phyloP scores from a whole-genome alignment of 176 grass and related monocot genomes.

The Miscanthus lutarioriparius region DNA sequence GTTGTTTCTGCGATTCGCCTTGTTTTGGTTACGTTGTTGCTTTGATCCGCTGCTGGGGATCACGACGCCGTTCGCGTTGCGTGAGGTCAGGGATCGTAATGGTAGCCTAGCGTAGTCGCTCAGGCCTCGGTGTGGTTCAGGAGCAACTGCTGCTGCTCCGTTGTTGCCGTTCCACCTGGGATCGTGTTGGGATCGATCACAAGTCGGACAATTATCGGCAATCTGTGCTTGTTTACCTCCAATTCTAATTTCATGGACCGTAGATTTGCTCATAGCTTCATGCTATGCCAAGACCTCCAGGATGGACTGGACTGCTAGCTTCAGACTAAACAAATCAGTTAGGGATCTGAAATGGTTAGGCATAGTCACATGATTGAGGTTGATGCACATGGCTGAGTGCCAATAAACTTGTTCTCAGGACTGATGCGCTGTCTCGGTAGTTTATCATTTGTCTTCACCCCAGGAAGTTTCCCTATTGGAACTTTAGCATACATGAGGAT shows the following conservation, averaged over 20 bases:
- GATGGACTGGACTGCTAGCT: neutral
- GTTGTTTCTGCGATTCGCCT: neutral
- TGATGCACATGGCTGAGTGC: conserved; percentile 16
- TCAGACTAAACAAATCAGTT: neutral
- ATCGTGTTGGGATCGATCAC: neutral
- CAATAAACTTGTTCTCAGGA: conserved; percentile 4
- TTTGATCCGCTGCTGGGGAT: neutral
- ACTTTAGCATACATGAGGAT: neutral
- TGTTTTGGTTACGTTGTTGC: neutral
- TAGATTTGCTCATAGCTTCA: neutral
- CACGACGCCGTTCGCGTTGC: neutral
- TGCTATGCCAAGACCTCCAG: neutral
- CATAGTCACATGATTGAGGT: neutral
- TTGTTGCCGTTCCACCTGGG: neutral
- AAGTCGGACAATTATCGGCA: neutral
- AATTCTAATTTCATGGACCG: neutral
- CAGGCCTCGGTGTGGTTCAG: neutral
- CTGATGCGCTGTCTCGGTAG: conserved; percentile 1
- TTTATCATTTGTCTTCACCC: neutral
- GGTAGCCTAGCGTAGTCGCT: neutral
- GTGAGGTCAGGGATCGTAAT: neutral
- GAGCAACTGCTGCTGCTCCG: neutral
- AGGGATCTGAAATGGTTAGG: conserved; percentile 11
- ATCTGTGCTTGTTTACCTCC: neutral
- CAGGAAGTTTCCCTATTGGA: neutral